Conservation (phyloP, 192 early-diverging fungal species). For the Pilobolus umbonatus region DNA sequence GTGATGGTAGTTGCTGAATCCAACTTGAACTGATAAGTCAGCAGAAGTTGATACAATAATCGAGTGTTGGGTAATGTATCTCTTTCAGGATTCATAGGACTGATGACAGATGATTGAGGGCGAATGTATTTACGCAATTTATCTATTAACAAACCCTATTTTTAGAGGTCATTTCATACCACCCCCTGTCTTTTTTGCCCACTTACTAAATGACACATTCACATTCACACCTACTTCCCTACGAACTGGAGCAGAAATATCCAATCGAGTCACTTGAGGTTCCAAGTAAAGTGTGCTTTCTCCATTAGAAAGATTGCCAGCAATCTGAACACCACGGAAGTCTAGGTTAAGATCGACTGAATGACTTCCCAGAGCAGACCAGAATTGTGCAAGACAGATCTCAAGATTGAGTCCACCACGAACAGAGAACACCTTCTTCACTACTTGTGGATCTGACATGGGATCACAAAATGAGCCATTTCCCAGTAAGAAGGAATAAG, state of each 20-base stretch:
- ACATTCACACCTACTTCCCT: conserved; percentile 64
- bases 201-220: conserved; percentile 38
- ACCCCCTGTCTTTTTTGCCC: too few species aligned
- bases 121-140: conserved; percentile 65
- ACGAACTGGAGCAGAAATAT: conserved; percentile 65
- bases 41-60: conserved; percentile 65
- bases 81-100: conserved; percentile 63
- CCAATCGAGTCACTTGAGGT: conserved; percentile 61
- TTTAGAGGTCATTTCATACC: not conserved
- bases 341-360: conserved; percentile 61
- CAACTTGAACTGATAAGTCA: conserved; percentile 71
- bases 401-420: conserved; percentile 72
- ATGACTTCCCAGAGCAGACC: conserved; percentile 73
- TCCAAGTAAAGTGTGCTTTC: conserved; percentile 35
- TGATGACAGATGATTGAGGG: conserved; percentile 57
- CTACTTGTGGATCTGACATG: conserved; percentile 52
- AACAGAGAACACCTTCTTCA: conserved; percentile 53
- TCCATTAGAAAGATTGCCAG: conserved; percentile 40
- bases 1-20: conserved; percentile 51
- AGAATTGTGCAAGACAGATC: conserved; percentile 81
- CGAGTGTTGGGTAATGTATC: conserved; percentile 68
- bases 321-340: conserved; percentile 75
- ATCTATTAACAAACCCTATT: too few species aligned
- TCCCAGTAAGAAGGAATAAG: conserved; percentile 51
- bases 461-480: conserved; percentile 58